Evolutionary conservation across 805 yeast genomes (phyloP), one percentile per base, ranked within the genome.

Genomic region (Saturnispora bothae): DNA sequence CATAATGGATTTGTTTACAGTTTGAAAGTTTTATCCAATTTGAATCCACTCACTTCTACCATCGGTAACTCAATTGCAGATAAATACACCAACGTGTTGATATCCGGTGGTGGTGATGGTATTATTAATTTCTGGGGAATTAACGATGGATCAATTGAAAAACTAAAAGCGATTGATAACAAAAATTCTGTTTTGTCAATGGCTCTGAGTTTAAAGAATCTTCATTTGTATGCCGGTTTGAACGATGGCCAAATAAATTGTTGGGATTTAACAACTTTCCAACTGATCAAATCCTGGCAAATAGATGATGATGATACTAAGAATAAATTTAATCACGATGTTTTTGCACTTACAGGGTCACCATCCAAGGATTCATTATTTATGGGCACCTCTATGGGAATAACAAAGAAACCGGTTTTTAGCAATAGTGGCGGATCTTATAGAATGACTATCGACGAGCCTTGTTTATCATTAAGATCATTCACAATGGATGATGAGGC

Each of bases 61-160:
- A 23, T 56, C 32, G 54, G 52, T 15, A 49, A 47, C 27, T 41
- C 46, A n/a, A 48, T 48, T 5, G 48, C 56, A 2, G 57, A 53
- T 16, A 47, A 45, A n/a, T 49, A 38, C 31, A 43, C 57, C 4
- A 69, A 68, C 28, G 54, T 62, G 8, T 51, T 82, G 6, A 57
- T 79, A 4, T 67, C 83, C 3, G 89, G 94, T 20, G 94, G 95
- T 36, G 97, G 97, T 33, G 97, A 92, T 59, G 97, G 96, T 0
- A 49, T 70, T 7, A 72, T 81, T n/a, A 83, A 83, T 48, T 55
- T 85, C 10, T 89, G 97, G 97, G 71, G 73, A 0, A 49, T 76
- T 20, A 31, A 44, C 4, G 45, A 49, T 4, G 14, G 20, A 7
- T 49, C 40, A 7, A 23, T 61, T 14, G 43, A 40, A 4, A 46